Conservation (phyloP, 192 early-diverging fungal species). For the Umbelopsis ramanniana region DNA sequence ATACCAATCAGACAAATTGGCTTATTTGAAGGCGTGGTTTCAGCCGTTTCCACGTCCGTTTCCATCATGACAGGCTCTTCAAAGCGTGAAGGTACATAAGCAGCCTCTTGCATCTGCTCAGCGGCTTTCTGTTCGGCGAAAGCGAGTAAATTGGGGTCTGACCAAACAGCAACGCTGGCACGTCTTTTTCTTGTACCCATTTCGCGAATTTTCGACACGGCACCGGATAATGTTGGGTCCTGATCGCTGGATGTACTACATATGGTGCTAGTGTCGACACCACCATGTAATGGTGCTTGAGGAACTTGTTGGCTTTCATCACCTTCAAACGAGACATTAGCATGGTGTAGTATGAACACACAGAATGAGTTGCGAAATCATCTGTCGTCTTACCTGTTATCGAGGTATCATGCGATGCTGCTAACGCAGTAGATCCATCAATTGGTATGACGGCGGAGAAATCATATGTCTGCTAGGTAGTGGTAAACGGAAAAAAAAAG, state of each 20-base stretch:
- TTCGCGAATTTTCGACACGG: conserved; percentile 37
- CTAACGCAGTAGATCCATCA: background rate
- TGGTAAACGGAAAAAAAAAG: no score
- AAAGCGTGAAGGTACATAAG: conserved; percentile 24
- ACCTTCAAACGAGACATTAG: background rate
- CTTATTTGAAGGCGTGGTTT: background rate
- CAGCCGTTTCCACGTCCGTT: background rate
- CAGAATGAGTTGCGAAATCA: background rate
- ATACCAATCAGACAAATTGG: background rate
- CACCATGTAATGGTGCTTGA: background rate
- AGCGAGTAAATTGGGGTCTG: conserved; percentile 69
- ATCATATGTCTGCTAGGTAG: background rate
- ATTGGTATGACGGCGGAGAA: background rate
- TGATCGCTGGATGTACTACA: conserved; percentile 32
- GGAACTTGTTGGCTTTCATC: background rate
- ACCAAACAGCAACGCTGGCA: conserved; percentile 81
- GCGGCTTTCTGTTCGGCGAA: conserved; percentile 55
- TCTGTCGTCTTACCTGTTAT: background rate
- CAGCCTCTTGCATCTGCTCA: conserved; percentile 23
- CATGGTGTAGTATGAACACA: background rate
- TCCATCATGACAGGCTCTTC: background rate
- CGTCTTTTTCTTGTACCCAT: conserved; percentile 51
- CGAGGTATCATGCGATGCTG: background rate
- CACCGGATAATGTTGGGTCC: conserved; percentile 45
- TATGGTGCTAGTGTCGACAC: conserved; percentile 11